A percentile compares a stretch with the other conserved stretches of the same genome.
phyloP scores from a whole-genome alignment of 805 yeast genomes.

The Suhomyces kilbournensis region DNA sequence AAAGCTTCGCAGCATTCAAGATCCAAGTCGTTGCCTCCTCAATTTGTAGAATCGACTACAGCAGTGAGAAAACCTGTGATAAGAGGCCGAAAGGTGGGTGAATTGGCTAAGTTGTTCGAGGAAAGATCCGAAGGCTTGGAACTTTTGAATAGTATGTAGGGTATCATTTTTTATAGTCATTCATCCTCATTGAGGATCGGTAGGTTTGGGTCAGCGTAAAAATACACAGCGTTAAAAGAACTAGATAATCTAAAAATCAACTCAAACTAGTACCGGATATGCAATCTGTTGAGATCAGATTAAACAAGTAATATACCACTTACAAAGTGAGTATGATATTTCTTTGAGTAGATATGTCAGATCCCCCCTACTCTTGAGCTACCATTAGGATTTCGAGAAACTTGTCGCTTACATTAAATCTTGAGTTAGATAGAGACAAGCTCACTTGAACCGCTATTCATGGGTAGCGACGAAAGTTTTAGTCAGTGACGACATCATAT shows the following conservation, averaged over 20 bases:
- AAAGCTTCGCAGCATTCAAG: constrained; percentile 6
- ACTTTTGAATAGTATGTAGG: constrained; percentile 25
- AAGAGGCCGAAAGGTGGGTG: constrained; percentile 58
- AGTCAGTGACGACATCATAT: background rate
- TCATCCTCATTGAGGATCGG: background rate
- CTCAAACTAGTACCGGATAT: no score
- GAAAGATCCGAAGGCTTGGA: constrained; percentile 49
- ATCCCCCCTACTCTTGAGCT: no score
- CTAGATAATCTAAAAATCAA: no score
- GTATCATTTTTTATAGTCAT: background rate
- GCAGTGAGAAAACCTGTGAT: constrained; percentile 38
- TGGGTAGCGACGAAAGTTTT: background rate
- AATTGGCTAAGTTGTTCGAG: constrained; percentile 61
- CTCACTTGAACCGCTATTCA: no score
- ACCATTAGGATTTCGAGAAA: no score
- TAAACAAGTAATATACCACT: no score
- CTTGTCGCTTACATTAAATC: no score
- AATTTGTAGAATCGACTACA: constrained; percentile 1
- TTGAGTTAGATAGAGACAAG: no score
- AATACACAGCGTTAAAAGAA: background rate
- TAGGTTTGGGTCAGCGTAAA: background rate
- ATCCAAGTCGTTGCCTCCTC: constrained; percentile 10
- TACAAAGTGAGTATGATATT: no score
- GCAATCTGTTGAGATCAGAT: background rate
- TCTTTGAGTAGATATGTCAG: no score